Base-by-base conservation (phyloP, 2,329 filamentous ascomycete species). In the Ambrosiella cleistominuta region DNA sequence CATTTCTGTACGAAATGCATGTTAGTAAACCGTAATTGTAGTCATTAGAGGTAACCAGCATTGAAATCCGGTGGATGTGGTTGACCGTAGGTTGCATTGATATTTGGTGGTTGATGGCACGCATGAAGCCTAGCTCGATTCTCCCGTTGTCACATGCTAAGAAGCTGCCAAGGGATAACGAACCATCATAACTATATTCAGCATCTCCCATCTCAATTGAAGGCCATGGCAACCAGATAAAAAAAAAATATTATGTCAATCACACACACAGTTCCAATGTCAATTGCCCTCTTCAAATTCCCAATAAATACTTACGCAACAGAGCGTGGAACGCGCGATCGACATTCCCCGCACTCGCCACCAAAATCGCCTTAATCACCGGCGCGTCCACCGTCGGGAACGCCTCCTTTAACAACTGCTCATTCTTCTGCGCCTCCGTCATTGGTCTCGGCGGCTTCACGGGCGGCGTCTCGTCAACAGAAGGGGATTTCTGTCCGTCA, bases 291-390 rank as follows among this genome's bases (percentile, higher is more conserved):
- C 11, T 12, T 12, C 11, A 47, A 47, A 47, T 2, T 15, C n/a
- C 2, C 61, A 40, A 59, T 47, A 47, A 58, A 58, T 36, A 60
- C 77, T 62, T 75, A 88, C 87, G 86, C 50, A 98, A 77, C 49
- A 98, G 77, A 40, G 93, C 93, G 71, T 96, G 93, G 72, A 98
- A 98, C 12, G 93, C 91, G 38, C 88, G 86, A 70, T 98, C 93
- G 53, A 97, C 83, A 66, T 85, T 82, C 61, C 90, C 91, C 60
- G 83, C 78, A 68, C 93, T 97, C 12, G 93, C 93, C 27, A 80
- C 77, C 63, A 98, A 72, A 0, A 98, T 86, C 37, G 93, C 93
- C 70, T 84, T 95, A 69, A 98, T 80, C 52, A 98, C 85, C 50
- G 81, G 70, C 7, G 72, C 68, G 57, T 98, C 93, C 61, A 96